Conservation (phyloP, 1,284 basidiomycete species). For the Sutorius eximius region DNA sequence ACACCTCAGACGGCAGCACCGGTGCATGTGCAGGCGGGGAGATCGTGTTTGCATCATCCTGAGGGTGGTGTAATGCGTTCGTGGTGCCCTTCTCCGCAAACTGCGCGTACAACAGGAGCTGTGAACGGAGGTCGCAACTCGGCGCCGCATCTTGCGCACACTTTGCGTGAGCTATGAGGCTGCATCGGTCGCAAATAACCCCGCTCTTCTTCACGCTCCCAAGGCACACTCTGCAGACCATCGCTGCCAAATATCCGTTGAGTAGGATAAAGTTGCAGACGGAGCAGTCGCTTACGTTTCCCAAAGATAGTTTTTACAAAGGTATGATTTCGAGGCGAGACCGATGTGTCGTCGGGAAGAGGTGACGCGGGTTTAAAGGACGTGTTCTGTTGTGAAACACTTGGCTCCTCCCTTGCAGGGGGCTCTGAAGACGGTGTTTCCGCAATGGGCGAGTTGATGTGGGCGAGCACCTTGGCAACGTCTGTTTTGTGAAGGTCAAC, state of each 20-base stretch:
- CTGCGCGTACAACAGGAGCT: slow-evolving; percentile 68
- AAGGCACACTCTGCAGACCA: slow-evolving; percentile 84
- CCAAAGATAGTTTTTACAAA: slow-evolving; percentile 93
- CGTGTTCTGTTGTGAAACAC: slow-evolving; percentile 30
- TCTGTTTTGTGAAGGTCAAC: slow-evolving; percentile 77
- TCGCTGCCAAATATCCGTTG: slow-evolving; percentile 52
- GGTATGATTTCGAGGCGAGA: slow-evolving; percentile 67
- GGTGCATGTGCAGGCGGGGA: slow-evolving; percentile 31
- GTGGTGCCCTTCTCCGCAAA: slow-evolving; percentile 67
- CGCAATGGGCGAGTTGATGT: slow-evolving; percentile 48
- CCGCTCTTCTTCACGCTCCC: slow-evolving; percentile 82
- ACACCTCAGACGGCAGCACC: slow-evolving; percentile 52
- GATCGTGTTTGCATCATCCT: slow-evolving; percentile 45
- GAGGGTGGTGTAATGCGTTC: slow-evolving; percentile 52
- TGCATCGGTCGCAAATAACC: slow-evolving; percentile 87
- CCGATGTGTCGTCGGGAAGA: slow-evolving; percentile 45
- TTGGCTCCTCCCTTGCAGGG: slow-evolving; percentile 27
- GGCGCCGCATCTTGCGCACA: slow-evolving; percentile 75
- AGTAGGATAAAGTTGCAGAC: slow-evolving; percentile 3
- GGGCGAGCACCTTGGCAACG: slow-evolving; percentile 52
- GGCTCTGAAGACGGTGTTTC: slow-evolving; percentile 46
- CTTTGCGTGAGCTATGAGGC: slow-evolving; percentile 82
- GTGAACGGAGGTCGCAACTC: slow-evolving; percentile 81
- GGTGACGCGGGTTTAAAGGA: slow-evolving; percentile 43
- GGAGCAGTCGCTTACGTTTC: slow-evolving; percentile 63